phyloP scores from a whole-genome alignment of 2,329 filamentous ascomycete genomes.

The Sarocladium oryzae region DNA sequence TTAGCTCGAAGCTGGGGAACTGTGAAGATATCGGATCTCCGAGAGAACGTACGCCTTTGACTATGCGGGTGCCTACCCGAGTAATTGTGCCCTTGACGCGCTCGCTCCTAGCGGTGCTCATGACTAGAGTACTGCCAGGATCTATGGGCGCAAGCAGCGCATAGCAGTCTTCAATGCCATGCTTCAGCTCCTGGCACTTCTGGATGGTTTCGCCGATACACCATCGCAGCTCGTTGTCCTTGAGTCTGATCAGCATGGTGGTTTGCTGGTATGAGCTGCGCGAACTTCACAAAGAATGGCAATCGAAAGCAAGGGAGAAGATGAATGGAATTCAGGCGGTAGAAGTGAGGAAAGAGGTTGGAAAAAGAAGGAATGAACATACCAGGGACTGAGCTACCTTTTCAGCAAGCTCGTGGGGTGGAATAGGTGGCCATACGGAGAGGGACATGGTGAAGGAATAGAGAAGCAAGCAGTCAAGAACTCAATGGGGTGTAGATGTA shows the following conservation, averaged over 20 bases:
- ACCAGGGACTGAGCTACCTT: conserved; percentile 46
- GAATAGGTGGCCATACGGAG: conserved; percentile 51
- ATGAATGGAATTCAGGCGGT: too few species aligned
- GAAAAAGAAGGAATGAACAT: conserved; percentile 17
- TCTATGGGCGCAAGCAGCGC: conserved; percentile 78
- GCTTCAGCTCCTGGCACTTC: conserved; percentile 43
- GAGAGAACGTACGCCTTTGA: conserved; percentile 67
- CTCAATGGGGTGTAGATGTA: not conserved
- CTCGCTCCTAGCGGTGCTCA: conserved; percentile 83
- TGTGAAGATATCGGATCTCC: conserved; percentile 1
- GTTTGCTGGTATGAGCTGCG: not conserved
- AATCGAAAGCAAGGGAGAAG: not conserved
- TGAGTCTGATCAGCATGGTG: conserved; percentile 22
- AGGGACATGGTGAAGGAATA: conserved; percentile 40
- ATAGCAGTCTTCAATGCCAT: conserved; percentile 81
- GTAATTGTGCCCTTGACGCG: conserved; percentile 89
- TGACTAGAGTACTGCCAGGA: conserved; percentile 78
- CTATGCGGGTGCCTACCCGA: conserved; percentile 79
- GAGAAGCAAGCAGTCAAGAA: not conserved
- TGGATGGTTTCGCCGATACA: conserved; percentile 43
- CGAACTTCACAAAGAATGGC: too few species aligned
- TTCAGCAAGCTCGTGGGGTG: conserved; percentile 42
- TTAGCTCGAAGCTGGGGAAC: conserved; percentile 1
- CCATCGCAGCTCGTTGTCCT: conserved; percentile 43
- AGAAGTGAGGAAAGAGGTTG: not conserved